Evolutionary conservation across 306 rosid species (phyloP), one percentile per base, ranked within the genome.

Genomic region (Medicago ruthenica): DNA sequence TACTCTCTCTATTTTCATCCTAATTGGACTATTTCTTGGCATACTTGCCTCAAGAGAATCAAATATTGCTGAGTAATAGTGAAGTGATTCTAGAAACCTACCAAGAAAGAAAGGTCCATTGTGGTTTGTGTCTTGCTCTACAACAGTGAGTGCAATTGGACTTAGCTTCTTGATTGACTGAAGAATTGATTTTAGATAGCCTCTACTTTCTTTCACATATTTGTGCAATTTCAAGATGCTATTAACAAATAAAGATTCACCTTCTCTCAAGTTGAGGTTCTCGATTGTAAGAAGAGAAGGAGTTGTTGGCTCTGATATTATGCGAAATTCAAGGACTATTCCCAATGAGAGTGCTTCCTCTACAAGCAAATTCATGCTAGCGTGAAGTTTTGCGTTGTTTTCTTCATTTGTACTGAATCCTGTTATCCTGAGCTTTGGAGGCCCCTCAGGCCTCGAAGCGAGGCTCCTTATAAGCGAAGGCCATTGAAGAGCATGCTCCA

Each of bases 61-160:
- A 41, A 90, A 92, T 80, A 92, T 80, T 6, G 97, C 94, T 0
- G 97, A 90, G 84, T 92, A 92, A 59, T 87, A 92, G 81, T 92
- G 92, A 31, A 90, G 80, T 40, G 93, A 87, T 69, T 92, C 93
- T 4, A 90, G 79, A 76, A 90, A 92, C 61, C 97, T 87, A 63
- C 96, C 92, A 34, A 92, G 88, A 75, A 92, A 92, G 70, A 92
- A 90, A 18, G 97, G 96, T 2, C 96, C 92, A 21, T 92, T 92
- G 54, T 92, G 97, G 75, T 90, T 90, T 68, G 96, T 88, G 50
- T 92, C 96, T 84, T 87, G 93, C 80, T 92, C 96, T n/a, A 88
- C 87, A 34, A 90, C 79, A 48, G 88, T 87, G 4, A 92, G 51
- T 27, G 61, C 80, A 58, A 71, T 61, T 18, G 96, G 97, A 20